phyloP scores from a whole-genome alignment of 495 filamentous ascomycete species.

The Tuber microsphaerosporum region DNA sequence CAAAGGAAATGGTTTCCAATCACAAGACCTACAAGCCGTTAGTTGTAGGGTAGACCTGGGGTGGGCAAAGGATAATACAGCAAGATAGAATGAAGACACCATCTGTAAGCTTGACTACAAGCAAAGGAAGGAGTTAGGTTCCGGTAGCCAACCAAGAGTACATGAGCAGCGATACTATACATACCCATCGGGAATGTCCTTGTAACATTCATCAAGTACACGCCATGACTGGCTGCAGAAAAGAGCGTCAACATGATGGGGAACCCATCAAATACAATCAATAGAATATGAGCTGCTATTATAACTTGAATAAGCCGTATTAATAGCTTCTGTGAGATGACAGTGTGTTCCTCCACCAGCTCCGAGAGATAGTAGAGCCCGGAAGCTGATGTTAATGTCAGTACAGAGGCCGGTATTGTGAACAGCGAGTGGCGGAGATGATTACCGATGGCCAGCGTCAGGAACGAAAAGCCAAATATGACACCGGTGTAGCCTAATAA shows the following conservation, averaged over 20 bases:
- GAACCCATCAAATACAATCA: constrained; percentile 75
- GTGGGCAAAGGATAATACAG: constrained; percentile 46
- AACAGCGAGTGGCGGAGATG: constrained; percentile 6
- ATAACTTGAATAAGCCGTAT: constrained; percentile 77
- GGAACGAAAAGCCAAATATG: constrained; percentile 80
- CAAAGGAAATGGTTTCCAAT: constrained; percentile 91
- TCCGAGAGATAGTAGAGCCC: constrained; percentile 98
- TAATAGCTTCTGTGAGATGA: constrained; percentile 76
- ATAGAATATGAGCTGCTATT: constrained; percentile 65
- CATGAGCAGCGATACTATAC: background rate
- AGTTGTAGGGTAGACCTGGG: background rate
- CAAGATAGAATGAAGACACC: constrained; percentile 83
- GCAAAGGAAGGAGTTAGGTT: constrained; percentile 62
- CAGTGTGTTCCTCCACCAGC: constrained; percentile 94
- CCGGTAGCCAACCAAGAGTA: background rate
- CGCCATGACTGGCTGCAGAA: constrained; percentile 70
- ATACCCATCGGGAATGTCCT: constrained; percentile 36
- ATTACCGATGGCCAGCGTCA: constrained; percentile 86
- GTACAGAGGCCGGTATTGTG: background rate
- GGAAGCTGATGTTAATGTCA: constrained; percentile 56
- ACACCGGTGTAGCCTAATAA: constrained; percentile 83
- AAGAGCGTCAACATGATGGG: constrained; percentile 65
- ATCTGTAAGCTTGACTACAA: constrained; percentile 79
- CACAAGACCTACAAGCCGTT: constrained; percentile 56
- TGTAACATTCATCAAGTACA: constrained; percentile 72